Evolutionary conservation across 192 early-diverging fungal genomes (phyloP), one percentile per base, ranked within the genome.

Genomic region (Linnemannia zychae): DNA sequence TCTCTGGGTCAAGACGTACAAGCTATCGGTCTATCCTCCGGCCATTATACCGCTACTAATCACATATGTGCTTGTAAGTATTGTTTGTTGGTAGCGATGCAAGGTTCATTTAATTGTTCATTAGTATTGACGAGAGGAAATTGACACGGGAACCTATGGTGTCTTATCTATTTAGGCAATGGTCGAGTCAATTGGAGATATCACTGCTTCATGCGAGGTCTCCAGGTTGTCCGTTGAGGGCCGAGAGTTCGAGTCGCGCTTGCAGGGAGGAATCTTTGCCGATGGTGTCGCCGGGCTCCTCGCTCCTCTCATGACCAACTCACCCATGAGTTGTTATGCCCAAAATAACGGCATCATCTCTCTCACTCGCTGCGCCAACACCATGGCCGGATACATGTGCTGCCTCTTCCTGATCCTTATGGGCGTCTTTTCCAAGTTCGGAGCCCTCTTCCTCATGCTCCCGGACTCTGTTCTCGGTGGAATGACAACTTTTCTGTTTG

Each of bases 321-420:
- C 88, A 24, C 91, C 91, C 31, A 87, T 91, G 50, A 79, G 83
- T 28, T 91, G 91, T 24, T 91, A 90, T 49, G 91, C 91, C 40
- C 91, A 91, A 47, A 91, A 91, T 75, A 91, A 91, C 71, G 91
- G 91, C 37, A 87, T 91, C 79, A 91, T 91, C 44, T 89, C 91
- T 4, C 71, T 91, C 31, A 91, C 91, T 22, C 79, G 91, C 47
- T 91, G 91, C 36, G 91, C 91, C 52, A 91, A 91, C 70, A 84
- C 87, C 44, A 70, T 78, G 65, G 91, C 91, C 31, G 91, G 91
- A 17, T 91, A 90, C 63, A 88, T 88, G 80, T 91, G 91, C 50
- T 92, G 91, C 65, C 5, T 85, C 28, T 89, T 90, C 77, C 78
- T 91, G 67, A 76, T 91, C 34, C 86, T 91, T 22, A 88, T 88